Conservation (phyloP, 768 basidiomycete species). For the Fibroporia radiculosa region DNA sequence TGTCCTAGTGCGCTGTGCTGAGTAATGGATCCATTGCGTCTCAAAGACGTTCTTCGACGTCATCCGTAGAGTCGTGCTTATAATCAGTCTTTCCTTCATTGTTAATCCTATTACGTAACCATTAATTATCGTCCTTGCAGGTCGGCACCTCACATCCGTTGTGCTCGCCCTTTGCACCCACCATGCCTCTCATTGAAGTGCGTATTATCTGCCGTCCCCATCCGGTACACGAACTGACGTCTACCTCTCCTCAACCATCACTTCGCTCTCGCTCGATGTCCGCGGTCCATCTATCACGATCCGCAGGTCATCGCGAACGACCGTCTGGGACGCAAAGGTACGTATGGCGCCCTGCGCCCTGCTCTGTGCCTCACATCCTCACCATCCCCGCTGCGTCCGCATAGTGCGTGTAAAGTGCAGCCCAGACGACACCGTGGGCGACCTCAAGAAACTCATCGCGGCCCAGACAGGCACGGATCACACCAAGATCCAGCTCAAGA, state of each 20-base stretch:
- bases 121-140: no score
- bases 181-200: constrained; percentile 4
- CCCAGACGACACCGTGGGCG: constrained; percentile 93
- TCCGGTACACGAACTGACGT: no score
- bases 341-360: constrained; percentile 11
- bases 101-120: no score
- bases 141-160: not conserved
- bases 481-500: constrained; percentile 89
- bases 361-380: not conserved
- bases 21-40: no score
- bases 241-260: no score
- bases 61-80: no score
- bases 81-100: no score
- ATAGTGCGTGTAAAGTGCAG: constrained; percentile 93
- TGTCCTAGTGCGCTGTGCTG: no score
- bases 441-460: constrained; percentile 93
- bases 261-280: no score
- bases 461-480: constrained; percentile 89
- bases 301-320: constrained; percentile 88
- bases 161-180: not conserved
- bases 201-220: no score
- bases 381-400: not conserved
- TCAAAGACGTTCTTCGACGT: no score
- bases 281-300: no score
- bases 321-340: constrained; percentile 90